These are phyloP conservation scores for Parascedosporium putredinis DNA, from an alignment of 2,329 filamentous ascomycete genomes.

Conservation along the genomic window DNA sequence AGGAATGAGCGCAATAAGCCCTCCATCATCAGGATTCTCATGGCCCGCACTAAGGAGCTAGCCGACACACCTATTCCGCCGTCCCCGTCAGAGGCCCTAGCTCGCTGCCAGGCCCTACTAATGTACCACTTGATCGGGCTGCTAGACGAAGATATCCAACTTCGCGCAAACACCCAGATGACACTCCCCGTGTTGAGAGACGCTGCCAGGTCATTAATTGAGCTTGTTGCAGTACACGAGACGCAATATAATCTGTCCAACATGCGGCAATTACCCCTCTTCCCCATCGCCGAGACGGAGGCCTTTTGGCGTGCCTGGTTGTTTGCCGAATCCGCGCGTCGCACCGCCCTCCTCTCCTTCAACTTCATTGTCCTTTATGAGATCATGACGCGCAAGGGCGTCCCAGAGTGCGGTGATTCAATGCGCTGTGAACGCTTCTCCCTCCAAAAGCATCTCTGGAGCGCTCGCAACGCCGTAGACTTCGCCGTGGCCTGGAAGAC, in stretches of 20 bases:
- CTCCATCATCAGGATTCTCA: constrained; percentile 38
- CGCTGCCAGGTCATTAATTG: background rate
- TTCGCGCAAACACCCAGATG: constrained; percentile 20
- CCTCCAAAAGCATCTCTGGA: constrained; percentile 27
- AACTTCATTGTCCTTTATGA: constrained; percentile 33
- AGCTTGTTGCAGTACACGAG: background rate
- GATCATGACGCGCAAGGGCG: constrained; percentile 24
- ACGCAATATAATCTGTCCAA: background rate
- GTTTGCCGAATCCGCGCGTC: constrained; percentile 40
- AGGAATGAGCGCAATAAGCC: constrained; percentile 36
- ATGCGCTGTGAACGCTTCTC: constrained; percentile 27
- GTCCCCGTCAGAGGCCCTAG: constrained; percentile 21
- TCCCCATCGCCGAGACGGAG: constrained; percentile 28
- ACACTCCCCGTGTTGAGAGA: constrained; percentile 13
- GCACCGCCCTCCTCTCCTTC: constrained; percentile 34
- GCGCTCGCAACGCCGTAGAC: constrained; percentile 22
- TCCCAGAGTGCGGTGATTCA: constrained; percentile 18
- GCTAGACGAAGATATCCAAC: constrained; percentile 30
- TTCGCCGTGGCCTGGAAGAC: constrained; percentile 26
- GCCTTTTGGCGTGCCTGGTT: constrained; percentile 41
- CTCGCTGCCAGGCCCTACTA: constrained; percentile 30
- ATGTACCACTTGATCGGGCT: constrained; percentile 35
- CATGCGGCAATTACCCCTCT: constrained; percentile 11
- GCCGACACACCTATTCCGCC: constrained; percentile 22
- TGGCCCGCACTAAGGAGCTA: constrained; percentile 32